Percentiles rank a stretch among this genome's conserved stretches.
Evolutionary conservation across 75 land plant species (phyloP).

Genomic region (Selaginella tamariscina): DNA sequence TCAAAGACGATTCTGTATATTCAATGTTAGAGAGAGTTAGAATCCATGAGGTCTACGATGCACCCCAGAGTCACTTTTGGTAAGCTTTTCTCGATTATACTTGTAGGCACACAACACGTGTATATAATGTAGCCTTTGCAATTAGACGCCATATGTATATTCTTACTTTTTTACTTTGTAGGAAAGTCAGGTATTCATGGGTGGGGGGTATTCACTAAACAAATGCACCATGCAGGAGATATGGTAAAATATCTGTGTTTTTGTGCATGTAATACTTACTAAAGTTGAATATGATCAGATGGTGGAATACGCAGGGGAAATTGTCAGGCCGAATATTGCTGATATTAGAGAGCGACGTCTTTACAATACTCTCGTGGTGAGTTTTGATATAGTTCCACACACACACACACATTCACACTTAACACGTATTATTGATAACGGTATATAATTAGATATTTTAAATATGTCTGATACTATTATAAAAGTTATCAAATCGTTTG

Average conservation of each 20-base stretch:
- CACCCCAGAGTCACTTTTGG: slow-evolving; percentile 81
- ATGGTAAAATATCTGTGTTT: slow-evolving; percentile 42
- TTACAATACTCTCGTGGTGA: slow-evolving; percentile 87
- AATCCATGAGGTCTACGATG: slow-evolving; percentile 57
- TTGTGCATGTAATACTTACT: not conserved
- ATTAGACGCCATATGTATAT: not conserved
- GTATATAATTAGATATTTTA: no score
- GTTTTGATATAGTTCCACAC: not conserved
- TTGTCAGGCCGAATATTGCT: slow-evolving; percentile 80
- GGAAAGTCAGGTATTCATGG: slow-evolving; percentile 97
- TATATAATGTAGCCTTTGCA: no score
- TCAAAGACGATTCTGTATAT: slow-evolving; percentile 17
- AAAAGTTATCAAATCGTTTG: not conserved
- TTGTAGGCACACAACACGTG: not conserved
- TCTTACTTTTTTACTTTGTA: slow-evolving; percentile 9
- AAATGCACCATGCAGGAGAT: slow-evolving; percentile 76
- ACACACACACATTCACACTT: not conserved
- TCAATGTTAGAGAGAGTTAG: slow-evolving; percentile 75
- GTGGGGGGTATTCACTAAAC: slow-evolving; percentile 85
- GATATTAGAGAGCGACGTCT: slow-evolving; percentile 72
- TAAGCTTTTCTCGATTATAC: slow-evolving; percentile 19
- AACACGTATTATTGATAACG: no score
- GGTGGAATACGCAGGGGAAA: slow-evolving; percentile 90
- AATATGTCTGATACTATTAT: not conserved
- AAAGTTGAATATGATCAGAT: slow-evolving; percentile 30